phyloP scores from a whole-genome alignment of 208 protist genomes.

The Leishmania tarentolae region DNA sequence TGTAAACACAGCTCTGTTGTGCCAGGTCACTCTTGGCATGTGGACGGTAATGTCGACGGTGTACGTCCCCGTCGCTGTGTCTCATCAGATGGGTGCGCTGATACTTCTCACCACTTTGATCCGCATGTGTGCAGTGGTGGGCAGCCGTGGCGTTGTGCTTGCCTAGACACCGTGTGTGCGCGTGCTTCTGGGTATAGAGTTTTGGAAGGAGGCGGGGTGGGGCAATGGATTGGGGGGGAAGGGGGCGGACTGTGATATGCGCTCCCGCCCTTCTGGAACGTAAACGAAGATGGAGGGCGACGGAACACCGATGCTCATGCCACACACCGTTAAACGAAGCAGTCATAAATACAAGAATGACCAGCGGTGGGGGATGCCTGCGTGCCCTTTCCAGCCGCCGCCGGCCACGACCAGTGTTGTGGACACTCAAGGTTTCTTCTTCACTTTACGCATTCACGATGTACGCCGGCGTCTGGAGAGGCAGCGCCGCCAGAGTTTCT shows the following conservation, averaged over 20 bases:
- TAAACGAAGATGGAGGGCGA: neutral
- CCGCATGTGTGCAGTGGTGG: conserved; percentile 72
- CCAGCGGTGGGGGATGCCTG: no score
- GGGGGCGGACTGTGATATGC: no score
- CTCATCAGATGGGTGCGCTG: conserved; percentile 87
- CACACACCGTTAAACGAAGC: neutral
- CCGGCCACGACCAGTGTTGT: neutral
- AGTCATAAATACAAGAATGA: neutral
- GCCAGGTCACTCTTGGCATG: conserved; percentile 92
- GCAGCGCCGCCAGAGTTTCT: neutral
- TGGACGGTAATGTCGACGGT: conserved; percentile 93
- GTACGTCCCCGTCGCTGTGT: conserved; percentile 85
- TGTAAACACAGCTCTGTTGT: conserved; percentile 63
- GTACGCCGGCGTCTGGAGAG: neutral
- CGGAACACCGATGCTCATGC: neutral
- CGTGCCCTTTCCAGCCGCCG: neutral
- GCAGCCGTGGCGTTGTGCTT: conserved; percentile 62
- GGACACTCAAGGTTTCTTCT: neutral
- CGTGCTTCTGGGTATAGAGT: neutral
- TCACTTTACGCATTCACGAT: neutral
- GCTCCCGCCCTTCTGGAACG: neutral
- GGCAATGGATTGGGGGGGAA: no score
- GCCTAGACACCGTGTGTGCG: conserved; percentile 13
- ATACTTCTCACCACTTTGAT: conserved; percentile 81
- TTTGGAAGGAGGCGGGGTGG: neutral